Conservation (phyloP, 108 stramenopile species). For the Aurantiochytrium sp. region DNA sequence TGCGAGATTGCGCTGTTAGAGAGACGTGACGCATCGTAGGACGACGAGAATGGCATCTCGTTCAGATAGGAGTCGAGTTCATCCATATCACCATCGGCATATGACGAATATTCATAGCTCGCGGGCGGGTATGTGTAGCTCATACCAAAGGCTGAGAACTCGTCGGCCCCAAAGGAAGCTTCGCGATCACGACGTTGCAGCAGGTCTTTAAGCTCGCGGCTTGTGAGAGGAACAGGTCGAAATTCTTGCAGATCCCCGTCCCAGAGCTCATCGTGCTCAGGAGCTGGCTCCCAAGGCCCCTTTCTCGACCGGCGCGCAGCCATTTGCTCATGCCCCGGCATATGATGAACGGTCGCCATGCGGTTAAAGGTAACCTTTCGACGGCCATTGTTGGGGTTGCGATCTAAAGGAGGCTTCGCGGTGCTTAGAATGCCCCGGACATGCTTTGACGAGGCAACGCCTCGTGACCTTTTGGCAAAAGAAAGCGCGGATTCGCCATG, state of each 20-base stretch:
- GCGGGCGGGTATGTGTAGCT: slow-evolving; percentile 14
- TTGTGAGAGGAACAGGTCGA: background rate
- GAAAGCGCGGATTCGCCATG: background rate
- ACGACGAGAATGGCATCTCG: background rate
- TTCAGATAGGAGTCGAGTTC: background rate
- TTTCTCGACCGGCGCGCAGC: background rate
- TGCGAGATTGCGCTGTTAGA: background rate
- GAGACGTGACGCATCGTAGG: background rate
- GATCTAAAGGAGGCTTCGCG: background rate
- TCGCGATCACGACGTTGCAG: background rate
- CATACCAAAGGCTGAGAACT: background rate
- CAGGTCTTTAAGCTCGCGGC: background rate
- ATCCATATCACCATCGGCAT: background rate
- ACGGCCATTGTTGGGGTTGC: background rate
- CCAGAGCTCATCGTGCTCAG: slow-evolving; percentile 1
- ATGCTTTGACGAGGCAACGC: background rate
- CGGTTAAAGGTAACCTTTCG: background rate
- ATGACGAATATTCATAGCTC: background rate
- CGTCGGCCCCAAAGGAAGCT: background rate
- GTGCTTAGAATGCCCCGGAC: background rate
- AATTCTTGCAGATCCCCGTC: background rate
- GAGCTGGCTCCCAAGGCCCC: background rate
- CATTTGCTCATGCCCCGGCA: background rate
- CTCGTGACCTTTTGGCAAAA: too few relatives aligned
- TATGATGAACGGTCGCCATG: background rate